Evolutionary conservation across 2,329 filamentous ascomycete genomes (phyloP).

Genomic region (Monilinia polystroma): DNA sequence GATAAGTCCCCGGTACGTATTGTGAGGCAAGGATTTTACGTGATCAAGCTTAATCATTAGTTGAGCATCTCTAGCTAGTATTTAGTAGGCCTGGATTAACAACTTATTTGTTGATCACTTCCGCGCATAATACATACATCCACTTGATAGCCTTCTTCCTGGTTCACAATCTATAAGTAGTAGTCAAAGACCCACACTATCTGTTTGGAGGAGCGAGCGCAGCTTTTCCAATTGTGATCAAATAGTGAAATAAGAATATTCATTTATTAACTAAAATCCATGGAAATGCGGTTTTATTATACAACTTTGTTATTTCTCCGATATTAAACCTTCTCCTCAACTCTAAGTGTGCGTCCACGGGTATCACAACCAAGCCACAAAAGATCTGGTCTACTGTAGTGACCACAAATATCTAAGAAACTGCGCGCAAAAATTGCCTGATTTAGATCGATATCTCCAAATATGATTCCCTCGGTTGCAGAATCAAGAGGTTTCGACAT

Average conservation of each 20-base stretch:
- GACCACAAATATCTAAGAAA: constrained; percentile 16
- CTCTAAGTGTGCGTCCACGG: constrained; percentile 1
- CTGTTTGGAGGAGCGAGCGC: no score
- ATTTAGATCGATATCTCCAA: constrained; percentile 17
- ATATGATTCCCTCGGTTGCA: constrained; percentile 7
- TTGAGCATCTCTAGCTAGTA: no score
- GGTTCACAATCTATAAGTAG: no score
- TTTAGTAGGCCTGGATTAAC: no score
- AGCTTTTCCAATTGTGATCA: not conserved
- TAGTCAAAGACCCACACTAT: no score
- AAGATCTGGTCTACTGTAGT: constrained; percentile 15
- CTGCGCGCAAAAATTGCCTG: constrained; percentile 16
- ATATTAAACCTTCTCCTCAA: not conserved
- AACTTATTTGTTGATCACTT: no score
- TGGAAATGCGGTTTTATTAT: not conserved
- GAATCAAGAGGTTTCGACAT: not conserved
- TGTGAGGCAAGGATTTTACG: no score
- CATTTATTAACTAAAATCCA: not conserved
- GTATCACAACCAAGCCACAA: constrained; percentile 17
- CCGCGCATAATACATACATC: no score
- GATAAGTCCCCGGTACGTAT: no score
- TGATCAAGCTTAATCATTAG: no score
- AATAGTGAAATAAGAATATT: not conserved
- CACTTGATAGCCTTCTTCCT: no score
- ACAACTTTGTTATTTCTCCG: not conserved